Conservation (phyloP, 768 basidiomycete species). For the Cyclocybe cylindracea region DNA sequence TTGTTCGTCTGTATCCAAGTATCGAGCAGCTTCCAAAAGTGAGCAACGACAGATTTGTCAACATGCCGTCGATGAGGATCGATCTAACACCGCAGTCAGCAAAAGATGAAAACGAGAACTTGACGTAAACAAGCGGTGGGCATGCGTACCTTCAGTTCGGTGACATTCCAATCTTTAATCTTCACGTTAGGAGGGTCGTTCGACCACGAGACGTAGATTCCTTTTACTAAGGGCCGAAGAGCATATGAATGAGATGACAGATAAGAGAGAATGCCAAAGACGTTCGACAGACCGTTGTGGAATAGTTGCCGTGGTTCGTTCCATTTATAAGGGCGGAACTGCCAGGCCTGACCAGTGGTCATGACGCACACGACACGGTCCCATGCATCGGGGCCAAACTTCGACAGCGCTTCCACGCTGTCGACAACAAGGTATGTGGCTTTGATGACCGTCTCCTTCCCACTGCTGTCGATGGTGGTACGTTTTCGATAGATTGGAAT, state of each 20-base stretch:
- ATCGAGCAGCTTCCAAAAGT: conserved; percentile 94
- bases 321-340: conserved; percentile 98
- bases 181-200: conserved; percentile 88
- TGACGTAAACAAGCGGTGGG: not conserved
- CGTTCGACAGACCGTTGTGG: conserved; percentile 72
- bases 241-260: not conserved
- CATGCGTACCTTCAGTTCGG: conserved; percentile 77
- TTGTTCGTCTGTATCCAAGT: conserved; percentile 82
- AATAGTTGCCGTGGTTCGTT: conserved; percentile 89
- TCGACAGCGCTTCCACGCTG: conserved; percentile 86
- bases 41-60: conserved; percentile 92
- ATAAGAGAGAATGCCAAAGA: not conserved
- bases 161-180: conserved; percentile 97
- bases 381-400: conserved; percentile 94
- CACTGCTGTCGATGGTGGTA: conserved; percentile 66
- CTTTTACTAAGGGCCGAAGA: conserved; percentile 67
- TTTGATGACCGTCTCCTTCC: conserved; percentile 58
- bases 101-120: not conserved
- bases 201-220: conserved; percentile 92
- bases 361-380: conserved; percentile 96
- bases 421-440: conserved; percentile 87
- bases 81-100: conserved; percentile 52
- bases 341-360: conserved; percentile 99
- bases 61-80: conserved; percentile 88
- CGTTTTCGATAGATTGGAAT: conserved; percentile 86